Conservation (phyloP, 345 rosid species). For the Nasturtium officinale region DNA sequence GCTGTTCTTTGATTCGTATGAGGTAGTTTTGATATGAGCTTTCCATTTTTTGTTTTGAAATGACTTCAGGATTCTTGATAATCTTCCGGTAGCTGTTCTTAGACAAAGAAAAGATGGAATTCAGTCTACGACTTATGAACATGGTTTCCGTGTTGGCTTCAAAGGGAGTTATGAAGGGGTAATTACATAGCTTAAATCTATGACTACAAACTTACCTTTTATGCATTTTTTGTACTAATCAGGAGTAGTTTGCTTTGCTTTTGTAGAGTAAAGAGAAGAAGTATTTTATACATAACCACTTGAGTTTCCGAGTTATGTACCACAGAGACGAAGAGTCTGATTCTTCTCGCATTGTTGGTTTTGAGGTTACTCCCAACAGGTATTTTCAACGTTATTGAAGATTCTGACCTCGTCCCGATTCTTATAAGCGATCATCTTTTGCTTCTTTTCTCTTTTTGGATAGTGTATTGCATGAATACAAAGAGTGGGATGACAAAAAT, state of each 20-base stretch:
- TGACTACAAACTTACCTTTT: neutral
- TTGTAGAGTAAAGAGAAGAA: slow-evolving; percentile 88
- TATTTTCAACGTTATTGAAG: slow-evolving; percentile 24
- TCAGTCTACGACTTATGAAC: slow-evolving; percentile 86
- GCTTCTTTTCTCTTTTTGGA: slow-evolving; percentile 3
- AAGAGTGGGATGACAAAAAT: slow-evolving; percentile 82
- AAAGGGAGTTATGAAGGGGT: slow-evolving; percentile 95
- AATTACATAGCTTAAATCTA: slow-evolving; percentile 27
- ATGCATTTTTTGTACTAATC: slow-evolving; percentile 4
- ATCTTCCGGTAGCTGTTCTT: slow-evolving; percentile 97
- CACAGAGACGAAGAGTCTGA: slow-evolving; percentile 79
- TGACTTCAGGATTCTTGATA: slow-evolving; percentile 85
- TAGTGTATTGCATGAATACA: slow-evolving; percentile 91
- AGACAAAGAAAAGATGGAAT: slow-evolving; percentile 90
- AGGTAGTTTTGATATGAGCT: neutral
- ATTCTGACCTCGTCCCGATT: neutral
- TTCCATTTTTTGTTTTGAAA: neutral
- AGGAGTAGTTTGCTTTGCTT: slow-evolving; percentile 21
- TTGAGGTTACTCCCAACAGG: slow-evolving; percentile 95
- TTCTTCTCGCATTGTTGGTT: slow-evolving; percentile 90
- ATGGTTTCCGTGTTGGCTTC: slow-evolving; percentile 93
- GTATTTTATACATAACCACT: slow-evolving; percentile 87
- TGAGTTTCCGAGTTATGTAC: slow-evolving; percentile 90
- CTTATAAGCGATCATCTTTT: neutral
- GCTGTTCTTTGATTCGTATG: neutral